These are phyloP conservation scores for Vitis rupestris DNA, from an alignment of 164 flowering plant species.

Conservation along the genomic window DNA sequence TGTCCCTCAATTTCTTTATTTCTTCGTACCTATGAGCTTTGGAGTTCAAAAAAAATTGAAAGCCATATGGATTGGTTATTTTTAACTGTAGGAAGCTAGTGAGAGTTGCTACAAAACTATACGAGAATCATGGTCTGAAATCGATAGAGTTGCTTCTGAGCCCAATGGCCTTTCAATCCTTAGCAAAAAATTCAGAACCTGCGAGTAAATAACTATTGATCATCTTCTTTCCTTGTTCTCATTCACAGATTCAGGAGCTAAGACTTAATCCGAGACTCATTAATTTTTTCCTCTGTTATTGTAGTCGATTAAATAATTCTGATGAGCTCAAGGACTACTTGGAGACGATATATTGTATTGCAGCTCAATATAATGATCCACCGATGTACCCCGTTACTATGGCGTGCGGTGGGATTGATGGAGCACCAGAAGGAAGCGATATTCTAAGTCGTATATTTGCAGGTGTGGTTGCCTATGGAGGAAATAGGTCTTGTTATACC, in stretches of 20 bases:
- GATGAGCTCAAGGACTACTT: conserved; percentile 26
- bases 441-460: conserved; percentile 21
- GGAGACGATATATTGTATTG: conserved; percentile 13
- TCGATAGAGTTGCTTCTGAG: no score
- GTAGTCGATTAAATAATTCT: conserved; percentile 14
- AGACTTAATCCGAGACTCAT: no score
- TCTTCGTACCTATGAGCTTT: no score
- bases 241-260: no score
- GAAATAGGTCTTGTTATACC: conserved; percentile 25
- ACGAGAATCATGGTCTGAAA: no score
- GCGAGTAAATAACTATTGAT: conserved; percentile 35
- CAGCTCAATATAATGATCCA: conserved; percentile 31
- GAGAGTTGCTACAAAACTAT: no score
- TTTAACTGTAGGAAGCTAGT: no score
- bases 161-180: no score
- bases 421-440: conserved; percentile 10
- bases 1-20: no score
- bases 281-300: background rate
- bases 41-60: no score
- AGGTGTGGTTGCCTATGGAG: conserved; percentile 25
- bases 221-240: no score
- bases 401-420: conserved; percentile 28
- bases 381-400: conserved; percentile 14
- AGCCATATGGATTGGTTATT: no score
- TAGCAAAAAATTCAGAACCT: conserved; percentile 57